These are phyloP conservation scores for Violaceomyces palustris DNA, from an alignment of 1,284 basidiomycete genomes.

Conservation along the genomic window DNA sequence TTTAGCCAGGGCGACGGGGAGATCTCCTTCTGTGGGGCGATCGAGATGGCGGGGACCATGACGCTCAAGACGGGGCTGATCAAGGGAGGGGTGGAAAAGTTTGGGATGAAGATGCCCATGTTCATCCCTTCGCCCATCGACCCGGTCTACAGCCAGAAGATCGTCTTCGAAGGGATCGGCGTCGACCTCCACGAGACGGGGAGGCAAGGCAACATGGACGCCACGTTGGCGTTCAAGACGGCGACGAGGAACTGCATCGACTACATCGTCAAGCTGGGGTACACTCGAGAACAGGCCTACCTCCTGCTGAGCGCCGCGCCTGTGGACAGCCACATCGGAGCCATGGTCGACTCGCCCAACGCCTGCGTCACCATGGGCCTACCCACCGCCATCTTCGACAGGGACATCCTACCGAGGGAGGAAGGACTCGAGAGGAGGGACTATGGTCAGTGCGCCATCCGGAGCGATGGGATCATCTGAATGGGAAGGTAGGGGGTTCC, in stretches of 20 bases:
- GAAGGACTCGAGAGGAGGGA: not conserved
- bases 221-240: constrained; percentile 54
- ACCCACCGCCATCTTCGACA: constrained; percentile 68
- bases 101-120: constrained; percentile 69
- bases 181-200: constrained; percentile 68
- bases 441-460: constrained; percentile 1
- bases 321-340: constrained; percentile 69
- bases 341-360: constrained; percentile 70
- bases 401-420: constrained; percentile 64
- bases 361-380: constrained; percentile 69
- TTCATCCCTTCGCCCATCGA: constrained; percentile 72
- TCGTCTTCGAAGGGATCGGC: constrained; percentile 68
- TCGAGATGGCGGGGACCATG: constrained; percentile 71
- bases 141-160: constrained; percentile 67
- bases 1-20: constrained; percentile 77
- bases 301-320: constrained; percentile 70
- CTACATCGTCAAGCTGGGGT: constrained; percentile 59
- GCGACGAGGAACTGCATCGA: constrained; percentile 70
- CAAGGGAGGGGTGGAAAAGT: constrained; percentile 69
- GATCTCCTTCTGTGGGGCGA: constrained; percentile 67
- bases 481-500: too few species aligned
- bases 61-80: constrained; percentile 70
- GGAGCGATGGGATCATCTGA: too few species aligned
- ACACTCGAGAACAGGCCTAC: constrained; percentile 61
- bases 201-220: constrained; percentile 71